Conservation (phyloP, 2,329 filamentous ascomycete genomes). For the Paraphoma chrysanthemicola region DNA sequence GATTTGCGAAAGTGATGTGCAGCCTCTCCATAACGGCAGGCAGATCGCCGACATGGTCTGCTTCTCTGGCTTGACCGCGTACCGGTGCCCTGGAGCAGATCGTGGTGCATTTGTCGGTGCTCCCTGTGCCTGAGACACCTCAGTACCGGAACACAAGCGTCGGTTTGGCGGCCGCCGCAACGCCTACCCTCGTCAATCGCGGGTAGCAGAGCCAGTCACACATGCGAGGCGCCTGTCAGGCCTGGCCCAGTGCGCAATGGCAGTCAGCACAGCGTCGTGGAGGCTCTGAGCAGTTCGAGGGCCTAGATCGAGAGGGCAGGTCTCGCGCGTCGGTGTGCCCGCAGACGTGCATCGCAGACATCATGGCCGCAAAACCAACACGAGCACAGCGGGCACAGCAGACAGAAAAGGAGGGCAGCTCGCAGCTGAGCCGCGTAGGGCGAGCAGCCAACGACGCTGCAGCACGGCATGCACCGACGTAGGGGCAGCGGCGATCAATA, state of each 20-base stretch:
- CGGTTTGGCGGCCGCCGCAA: constrained; percentile 18
- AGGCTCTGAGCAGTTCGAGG: not conserved
- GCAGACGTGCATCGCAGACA: constrained; percentile 2
- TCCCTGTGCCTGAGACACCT: not conserved
- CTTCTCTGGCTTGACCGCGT: constrained; percentile 16
- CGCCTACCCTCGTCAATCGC: constrained; percentile 1
- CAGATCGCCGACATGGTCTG: constrained; percentile 31
- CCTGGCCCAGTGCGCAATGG: constrained; percentile 3
- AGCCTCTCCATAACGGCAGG: constrained; percentile 20
- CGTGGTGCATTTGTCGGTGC: constrained; percentile 11
- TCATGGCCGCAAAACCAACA: constrained; percentile 12
- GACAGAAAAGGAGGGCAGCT: constrained; percentile 18
- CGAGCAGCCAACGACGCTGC: constrained; percentile 15
- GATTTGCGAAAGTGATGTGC: constrained; percentile 9
- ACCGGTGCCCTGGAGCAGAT: constrained; percentile 17
- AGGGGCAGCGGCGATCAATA: constrained; percentile 9
- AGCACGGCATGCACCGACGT: constrained; percentile 2
- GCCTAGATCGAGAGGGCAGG: constrained; percentile 5
- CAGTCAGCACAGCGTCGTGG: not conserved
- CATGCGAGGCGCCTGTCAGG: constrained; percentile 29
- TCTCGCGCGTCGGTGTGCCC: constrained; percentile 16
- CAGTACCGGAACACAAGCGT: constrained; percentile 10
- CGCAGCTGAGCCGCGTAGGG: constrained; percentile 25
- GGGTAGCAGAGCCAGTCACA: not conserved
- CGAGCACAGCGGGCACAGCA: not conserved